Base-by-base conservation (phyloP, 139 green algal species). In the Bryopsis sp. region DNA sequence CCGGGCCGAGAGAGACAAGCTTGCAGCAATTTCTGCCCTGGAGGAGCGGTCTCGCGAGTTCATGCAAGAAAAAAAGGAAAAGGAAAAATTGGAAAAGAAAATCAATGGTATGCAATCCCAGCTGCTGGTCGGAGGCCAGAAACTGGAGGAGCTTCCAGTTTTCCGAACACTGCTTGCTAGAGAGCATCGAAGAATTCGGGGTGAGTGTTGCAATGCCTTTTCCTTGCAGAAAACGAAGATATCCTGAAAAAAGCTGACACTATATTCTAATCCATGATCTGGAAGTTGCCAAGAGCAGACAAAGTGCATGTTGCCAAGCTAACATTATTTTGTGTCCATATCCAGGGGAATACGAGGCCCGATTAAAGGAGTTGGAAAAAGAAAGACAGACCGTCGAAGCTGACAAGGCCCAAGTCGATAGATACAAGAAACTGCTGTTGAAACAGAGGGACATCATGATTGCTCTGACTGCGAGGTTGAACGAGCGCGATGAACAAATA, bases 371-470 rank as follows among this genome's bases (percentile, higher is more conserved):
- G 37, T 78, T 97, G 35, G 91, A 97, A 78, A 63, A 61, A 4
- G 90, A 96, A 77, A 74, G 85, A 47, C 71, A 92, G 47, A 71
- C 61, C 24, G 75, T 90, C 29, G 82, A 86, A 61, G 84, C 93
- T 73, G 88, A 95, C 72, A 71, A 79, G 19, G 82, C 83, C 31
- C 84, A 94, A 75, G 88, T 92, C n/a, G 90, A 94, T 62, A 75
- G 85, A 22, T 95, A 96, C 79, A 95, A 95, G 82, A 73, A 82
- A 61, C 86, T 97, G 67, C 85, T 97, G 74, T 65, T 96, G 39
- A 96, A 97, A 81, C 92, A 97, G 87, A 82, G 92, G 2, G 91
- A 98, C 86, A 96, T 98, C 81, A 98, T 98, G 92, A 95, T 95
- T n/a, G 89, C 85, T 2, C 87, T 97, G 34, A 97, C 92, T 3